Evolutionary conservation across 768 basidiomycete genomes (phyloP).

Genomic region (Lentinula sp.): DNA sequence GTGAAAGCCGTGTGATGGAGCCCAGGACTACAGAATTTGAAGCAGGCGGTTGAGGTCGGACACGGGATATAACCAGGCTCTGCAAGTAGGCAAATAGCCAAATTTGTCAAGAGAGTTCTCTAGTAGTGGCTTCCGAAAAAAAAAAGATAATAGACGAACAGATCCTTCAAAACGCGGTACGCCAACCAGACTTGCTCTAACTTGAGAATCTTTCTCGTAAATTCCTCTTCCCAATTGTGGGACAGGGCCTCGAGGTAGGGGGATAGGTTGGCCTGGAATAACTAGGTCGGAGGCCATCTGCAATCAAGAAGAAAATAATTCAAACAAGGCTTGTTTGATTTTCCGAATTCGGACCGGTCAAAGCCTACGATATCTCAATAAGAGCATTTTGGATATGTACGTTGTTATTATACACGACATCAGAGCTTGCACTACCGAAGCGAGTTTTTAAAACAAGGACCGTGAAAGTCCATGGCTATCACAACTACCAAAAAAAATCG

Average conservation of each 20-base stretch:
- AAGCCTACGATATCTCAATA: too few relatives aligned
- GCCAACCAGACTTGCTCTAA: slow-evolving; percentile 70
- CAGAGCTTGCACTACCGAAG: too few relatives aligned
- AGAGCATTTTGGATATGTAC: too few relatives aligned
- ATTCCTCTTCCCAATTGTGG: slow-evolving; percentile 61
- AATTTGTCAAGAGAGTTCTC: slow-evolving; percentile 10
- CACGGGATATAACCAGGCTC: slow-evolving; percentile 58
- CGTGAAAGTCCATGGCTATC: neutral
- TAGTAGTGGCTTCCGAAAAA: slow-evolving; percentile 15
- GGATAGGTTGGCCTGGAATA: slow-evolving; percentile 77
- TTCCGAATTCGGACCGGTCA: too few relatives aligned
- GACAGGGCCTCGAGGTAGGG: slow-evolving; percentile 44
- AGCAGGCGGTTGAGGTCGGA: slow-evolving; percentile 68
- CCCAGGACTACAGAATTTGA: slow-evolving; percentile 78
- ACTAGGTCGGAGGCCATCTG: slow-evolving; percentile 19
- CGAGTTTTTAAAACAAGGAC: neutral
- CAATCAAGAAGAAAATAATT: neutral
- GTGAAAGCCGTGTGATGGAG: slow-evolving; percentile 75
- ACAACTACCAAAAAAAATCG: neutral
- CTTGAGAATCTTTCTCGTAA: slow-evolving; percentile 55
- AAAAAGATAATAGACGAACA: slow-evolving; percentile 42
- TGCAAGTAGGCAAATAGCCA: slow-evolving; percentile 23
- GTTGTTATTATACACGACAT: too few relatives aligned
- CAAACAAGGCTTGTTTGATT: too few relatives aligned
- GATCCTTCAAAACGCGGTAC: slow-evolving; percentile 53